Evolutionary conservation across 163 green algal genomes (phyloP).

Genomic region (Scenedesmus sp.): DNA sequence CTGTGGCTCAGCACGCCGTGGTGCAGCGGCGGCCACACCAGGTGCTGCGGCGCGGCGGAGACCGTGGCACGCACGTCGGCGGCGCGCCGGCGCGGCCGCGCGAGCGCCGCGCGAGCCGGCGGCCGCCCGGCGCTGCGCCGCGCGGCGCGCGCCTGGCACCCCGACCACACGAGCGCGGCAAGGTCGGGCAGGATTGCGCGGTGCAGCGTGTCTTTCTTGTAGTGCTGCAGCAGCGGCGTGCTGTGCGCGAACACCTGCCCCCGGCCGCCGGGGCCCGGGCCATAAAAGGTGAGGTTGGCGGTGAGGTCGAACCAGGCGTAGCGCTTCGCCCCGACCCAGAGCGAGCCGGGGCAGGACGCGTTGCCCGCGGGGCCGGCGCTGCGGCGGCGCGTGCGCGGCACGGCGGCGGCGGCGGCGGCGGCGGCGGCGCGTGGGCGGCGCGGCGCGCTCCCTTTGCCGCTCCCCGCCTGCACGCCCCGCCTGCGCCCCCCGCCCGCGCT

Average conservation of each 20-base stretch:
- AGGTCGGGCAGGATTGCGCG: constrained; percentile 57
- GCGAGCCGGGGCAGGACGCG: constrained; percentile 15
- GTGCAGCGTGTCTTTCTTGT: constrained; percentile 3
- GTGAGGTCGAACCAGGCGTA: constrained; percentile 45
- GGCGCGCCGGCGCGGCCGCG: too few relatives aligned
- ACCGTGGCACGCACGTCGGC: too few relatives aligned
- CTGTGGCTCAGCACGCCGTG: constrained; percentile 33
- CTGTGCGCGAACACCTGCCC: constrained; percentile 55
- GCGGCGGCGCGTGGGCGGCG: too few relatives aligned
- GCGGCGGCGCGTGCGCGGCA: too few relatives aligned
- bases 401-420: too few relatives aligned
- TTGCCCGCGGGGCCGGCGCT: background rate
- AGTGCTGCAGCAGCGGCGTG: constrained; percentile 42
- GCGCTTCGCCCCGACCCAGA: constrained; percentile 30
- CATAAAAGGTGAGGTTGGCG: constrained; percentile 43
- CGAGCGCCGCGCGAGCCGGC: too few relatives aligned
- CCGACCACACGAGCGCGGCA: constrained; percentile 51
- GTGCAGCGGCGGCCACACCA: constrained; percentile 56
- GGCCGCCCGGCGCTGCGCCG: background rate
- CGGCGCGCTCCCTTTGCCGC: too few relatives aligned
- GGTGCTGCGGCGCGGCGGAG: constrained; percentile 31
- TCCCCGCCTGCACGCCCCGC: too few relatives aligned
- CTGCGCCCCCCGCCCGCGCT: too few relatives aligned
- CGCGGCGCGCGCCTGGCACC: constrained; percentile 31
- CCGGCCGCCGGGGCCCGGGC: constrained; percentile 37